These are phyloP conservation scores for Lotus japonicus DNA, from an alignment of 306 rosid genomes.

Conservation along the genomic window DNA sequence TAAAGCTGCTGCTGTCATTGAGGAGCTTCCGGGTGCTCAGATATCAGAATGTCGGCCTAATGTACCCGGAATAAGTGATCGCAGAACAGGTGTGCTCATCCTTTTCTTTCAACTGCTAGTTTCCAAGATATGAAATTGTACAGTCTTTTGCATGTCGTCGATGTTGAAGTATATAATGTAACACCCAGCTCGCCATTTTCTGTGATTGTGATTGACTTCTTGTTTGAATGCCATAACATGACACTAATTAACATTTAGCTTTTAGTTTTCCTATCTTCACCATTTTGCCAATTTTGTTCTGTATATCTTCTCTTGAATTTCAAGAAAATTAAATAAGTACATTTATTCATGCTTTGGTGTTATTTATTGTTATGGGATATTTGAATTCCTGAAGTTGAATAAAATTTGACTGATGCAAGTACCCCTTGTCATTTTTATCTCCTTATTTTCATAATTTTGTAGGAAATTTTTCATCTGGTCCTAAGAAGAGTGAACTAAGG, in stretches of 20 bases:
- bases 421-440: background rate
- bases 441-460: slow-evolving; percentile 12
- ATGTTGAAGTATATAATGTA: background rate
- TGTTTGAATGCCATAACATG: slow-evolving; percentile 2
- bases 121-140: background rate
- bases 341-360: background rate
- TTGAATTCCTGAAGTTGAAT: background rate
- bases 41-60: slow-evolving; percentile 45
- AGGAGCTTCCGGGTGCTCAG: slow-evolving; percentile 33
- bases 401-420: background rate
- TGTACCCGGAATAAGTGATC: slow-evolving; percentile 69
- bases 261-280: background rate
- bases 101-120: background rate
- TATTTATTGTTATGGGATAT: background rate
- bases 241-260: background rate
- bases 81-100: slow-evolving; percentile 49
- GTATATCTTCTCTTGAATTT: background rate
- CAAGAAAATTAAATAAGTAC: background rate
- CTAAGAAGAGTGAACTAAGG: slow-evolving; percentile 75
- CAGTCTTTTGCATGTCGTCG: background rate
- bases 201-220: background rate
- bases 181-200: background rate
- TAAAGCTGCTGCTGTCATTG: slow-evolving; percentile 22
- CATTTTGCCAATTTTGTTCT: slow-evolving; percentile 1
- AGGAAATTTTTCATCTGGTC: slow-evolving; percentile 61